Evolutionary conservation across 2,329 filamentous ascomycete species (phyloP).

Genomic region (Boeremia lycopersici): DNA sequence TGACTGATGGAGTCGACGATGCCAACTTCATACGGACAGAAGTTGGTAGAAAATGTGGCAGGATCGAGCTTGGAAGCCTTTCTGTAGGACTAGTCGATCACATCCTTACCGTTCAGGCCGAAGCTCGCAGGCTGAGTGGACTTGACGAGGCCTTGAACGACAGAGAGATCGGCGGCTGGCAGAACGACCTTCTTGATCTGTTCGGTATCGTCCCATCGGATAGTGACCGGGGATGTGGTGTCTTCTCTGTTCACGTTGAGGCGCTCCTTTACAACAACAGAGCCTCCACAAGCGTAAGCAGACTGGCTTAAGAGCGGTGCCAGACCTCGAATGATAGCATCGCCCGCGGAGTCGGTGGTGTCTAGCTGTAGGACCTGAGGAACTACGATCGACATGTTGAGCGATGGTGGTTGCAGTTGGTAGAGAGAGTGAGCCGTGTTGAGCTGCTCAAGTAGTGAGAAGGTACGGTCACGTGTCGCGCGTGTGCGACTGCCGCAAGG

Average conservation of each 20-base stretch:
- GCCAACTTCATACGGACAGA: conserved; percentile 58
- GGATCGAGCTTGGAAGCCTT: conserved; percentile 60
- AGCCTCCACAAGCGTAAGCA: background rate
- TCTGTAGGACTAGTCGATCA: conserved; percentile 60
- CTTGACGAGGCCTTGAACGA: conserved; percentile 15
- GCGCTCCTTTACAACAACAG: background rate
- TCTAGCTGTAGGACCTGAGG: too few species aligned
- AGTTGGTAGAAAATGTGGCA: conserved; percentile 54
- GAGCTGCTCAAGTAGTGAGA: too few species aligned
- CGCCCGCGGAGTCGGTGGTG: background rate
- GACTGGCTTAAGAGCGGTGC: background rate
- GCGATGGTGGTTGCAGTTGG: too few species aligned
- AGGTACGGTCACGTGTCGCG: too few species aligned
- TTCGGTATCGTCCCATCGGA: background rate
- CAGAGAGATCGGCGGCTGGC: background rate
- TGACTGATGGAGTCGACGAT: conserved; percentile 60
- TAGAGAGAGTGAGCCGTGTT: too few species aligned
- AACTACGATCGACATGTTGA: too few species aligned
- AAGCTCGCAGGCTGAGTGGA: conserved; percentile 56
- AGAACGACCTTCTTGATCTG: background rate
- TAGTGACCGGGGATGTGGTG: background rate
- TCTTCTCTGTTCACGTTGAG: background rate
- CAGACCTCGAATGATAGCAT: background rate
- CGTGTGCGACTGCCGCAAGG: too few species aligned
- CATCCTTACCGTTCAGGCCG: conserved; percentile 52